Base-by-base conservation (phyloP, 2,329 filamentous ascomycete species). In the Penicillium brasilianum region DNA sequence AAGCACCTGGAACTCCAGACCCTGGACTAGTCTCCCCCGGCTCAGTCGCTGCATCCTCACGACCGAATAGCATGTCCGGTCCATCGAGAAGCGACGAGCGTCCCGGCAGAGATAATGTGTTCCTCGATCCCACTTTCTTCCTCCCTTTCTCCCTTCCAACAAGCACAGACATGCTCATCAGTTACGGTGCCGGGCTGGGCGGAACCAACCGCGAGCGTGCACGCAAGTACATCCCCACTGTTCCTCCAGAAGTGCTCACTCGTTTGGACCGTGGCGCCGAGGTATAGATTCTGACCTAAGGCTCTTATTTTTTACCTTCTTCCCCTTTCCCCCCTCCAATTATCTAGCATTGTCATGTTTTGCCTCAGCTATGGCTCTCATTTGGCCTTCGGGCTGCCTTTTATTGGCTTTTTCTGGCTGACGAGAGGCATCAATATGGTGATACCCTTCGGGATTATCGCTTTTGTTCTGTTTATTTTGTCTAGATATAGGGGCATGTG, bases 121-220 rank as follows among this genome's bases (percentile, higher is more conserved):
- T 97, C 46, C 79, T 98, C 56, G 93, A 98, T 72, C 92, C 94
- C 3, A 91, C 93, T 2, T 82, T 97, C 61, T 96, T 97, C 85
- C 84, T 99, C 28, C 95, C 95, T 0, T 99, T 99, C 75, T 90
- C 90, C n/a, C 82, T 99, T 30, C 95, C 95, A 1, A 97, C 94
- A 1, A 95, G 92, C 59, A 98, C 93, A 28, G 95, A 99, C 76
- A 99, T 99, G 95, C 84, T 98, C 51, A 87, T 99, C 51, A 94
- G 89, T 67, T 99, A 96, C 72, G 95, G 95, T 0, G 93, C 95
- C 13, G 95, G 95, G 0, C 95, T 98, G 72, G 95, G 95, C 5
- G 95, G 95, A 0, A 82, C 95, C 50, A 97, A 99, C 79, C 86
- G 90, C 64, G 95, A 98, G 78, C 85, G 93, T 59, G 95, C 96